Evolutionary conservation across 768 basidiomycete genomes (phyloP), one percentile per base, ranked within the genome.

Genomic region (Lentinula edodes): DNA sequence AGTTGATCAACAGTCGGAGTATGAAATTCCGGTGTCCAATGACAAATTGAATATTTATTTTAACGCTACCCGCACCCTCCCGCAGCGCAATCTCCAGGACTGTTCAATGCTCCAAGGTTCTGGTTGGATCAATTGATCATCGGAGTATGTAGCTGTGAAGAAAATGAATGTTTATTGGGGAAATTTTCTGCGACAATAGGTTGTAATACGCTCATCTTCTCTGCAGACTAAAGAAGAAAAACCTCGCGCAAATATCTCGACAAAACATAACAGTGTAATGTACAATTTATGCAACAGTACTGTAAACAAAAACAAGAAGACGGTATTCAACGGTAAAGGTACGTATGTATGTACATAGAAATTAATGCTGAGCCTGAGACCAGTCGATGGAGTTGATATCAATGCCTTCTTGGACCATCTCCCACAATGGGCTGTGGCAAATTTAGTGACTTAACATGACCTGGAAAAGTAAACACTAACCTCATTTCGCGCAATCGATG

Each of bases 401-500:
- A 62, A 98, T 95, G 46, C 96, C 96, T 72, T 98, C 97, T 75
- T 97, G 94, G 15, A 98, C 95, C 95, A 99, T 98, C 77, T 99
- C 97, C 96, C 96, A 99, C 58, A 99, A 75, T 38, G 97, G 97
- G 70, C 93, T 93, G 64, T 1, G 55, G 32, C 23, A 42, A 9
- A 45, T 8, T 35, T 65, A 28, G 53, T 15, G n/a, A 9, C 41
- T 45, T 38, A 52, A 28, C 38, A 7, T 61, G 64, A 63, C 55
- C 58, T 64, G 36, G 52, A n/a, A 42, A 42, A 16, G 10, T 61
- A 20, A 53, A 56, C 45, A 60, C 36, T 28, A 55, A 87, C 90
- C 91, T 95, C 93, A 99, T 94, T 63, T 99, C 96, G 55, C 96
- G 85, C 65, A 99, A 82, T 64, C 82, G 83, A 53, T 87, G 84